Base-by-base conservation (phyloP, 2,329 filamentous ascomycete genomes). In the Sclerotinia minor region DNA sequence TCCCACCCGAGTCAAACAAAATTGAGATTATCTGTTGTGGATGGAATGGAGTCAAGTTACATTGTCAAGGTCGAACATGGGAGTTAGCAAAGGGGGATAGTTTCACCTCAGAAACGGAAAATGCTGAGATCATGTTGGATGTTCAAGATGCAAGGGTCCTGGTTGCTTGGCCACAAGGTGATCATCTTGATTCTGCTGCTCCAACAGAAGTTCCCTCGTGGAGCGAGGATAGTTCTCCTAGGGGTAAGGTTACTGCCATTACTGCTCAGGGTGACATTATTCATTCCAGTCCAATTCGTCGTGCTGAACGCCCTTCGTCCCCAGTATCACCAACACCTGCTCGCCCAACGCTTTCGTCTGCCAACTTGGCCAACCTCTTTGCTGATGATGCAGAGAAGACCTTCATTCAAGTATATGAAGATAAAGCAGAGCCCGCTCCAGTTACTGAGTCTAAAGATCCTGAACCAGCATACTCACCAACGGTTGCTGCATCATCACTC, bases 41-140 rank as follows among this genome's bases (percentile, higher is more conserved):
- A 29, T 98, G 94, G 94, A 99, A 99, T 78, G 95, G 95, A 21
- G 84, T 95, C 72, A 96, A 92, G 81, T 81, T 99, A 73, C 93
- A 97, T 80, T 97, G 92, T 81, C 90, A 94, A 79, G 92, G 92
- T 67, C 88, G 89, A 72, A 90, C 92, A 3, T 94, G 92, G 83
- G 92, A 97, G 72, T 80, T 99, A 75, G 84, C 83, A 71, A 97
- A 97, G 81, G 92, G 91, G 24, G 93, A 97, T 77, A 91, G 87
- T 61, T 98, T 97, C 79, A 90, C 89, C 58, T 96, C 93, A 68
- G 92, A 96, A 79, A 94, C 93, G 41, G 92, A 94, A 76, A 87
- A 89, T 72, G 89, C 89, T 24, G 93, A 96, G 75, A 93, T 99
- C 78, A 96, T 99, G 88, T 82, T 99, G 71, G 94, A 98, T 78